Evolutionary conservation across 768 basidiomycete genomes (phyloP).

Genomic region (Suillus alpinus): DNA sequence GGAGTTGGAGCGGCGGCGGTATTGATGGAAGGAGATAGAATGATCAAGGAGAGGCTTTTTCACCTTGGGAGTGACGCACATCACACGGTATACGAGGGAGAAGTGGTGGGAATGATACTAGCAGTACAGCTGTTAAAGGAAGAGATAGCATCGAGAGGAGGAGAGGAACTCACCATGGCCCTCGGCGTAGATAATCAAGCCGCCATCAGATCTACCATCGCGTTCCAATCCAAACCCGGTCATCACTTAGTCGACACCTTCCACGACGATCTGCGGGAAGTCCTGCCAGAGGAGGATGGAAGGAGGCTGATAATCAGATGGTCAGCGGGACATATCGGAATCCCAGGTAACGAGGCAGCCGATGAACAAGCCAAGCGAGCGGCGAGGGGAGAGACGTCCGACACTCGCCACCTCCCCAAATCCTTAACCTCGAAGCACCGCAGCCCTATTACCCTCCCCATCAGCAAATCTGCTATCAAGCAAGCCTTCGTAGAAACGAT

Average conservation of each 20-base stretch:
- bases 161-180: too few species aligned
- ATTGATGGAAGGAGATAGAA: too few species aligned
- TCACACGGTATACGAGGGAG: too few species aligned
- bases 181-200: too few species aligned
- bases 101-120: too few species aligned
- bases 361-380: not conserved
- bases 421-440: not conserved
- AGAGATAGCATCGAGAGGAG: too few species aligned
- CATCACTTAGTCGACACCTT: slow-evolving; percentile 3
- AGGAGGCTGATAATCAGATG: not conserved
- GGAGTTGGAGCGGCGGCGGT: too few species aligned
- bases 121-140: too few species aligned
- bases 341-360: slow-evolving; percentile 3
- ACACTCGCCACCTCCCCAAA: not conserved
- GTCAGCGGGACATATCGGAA: not conserved
- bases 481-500: not conserved
- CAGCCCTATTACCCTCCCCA: not conserved
- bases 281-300: slow-evolving; percentile 6
- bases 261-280: slow-evolving; percentile 4
- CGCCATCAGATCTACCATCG: too few species aligned
- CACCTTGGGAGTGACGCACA: too few species aligned
- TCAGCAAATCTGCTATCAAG: not conserved
- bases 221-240: not conserved
- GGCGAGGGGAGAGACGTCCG: not conserved
- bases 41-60: too few species aligned